Conservation (phyloP, 2,329 filamentous ascomycete species). For the Fusarium sp. region DNA sequence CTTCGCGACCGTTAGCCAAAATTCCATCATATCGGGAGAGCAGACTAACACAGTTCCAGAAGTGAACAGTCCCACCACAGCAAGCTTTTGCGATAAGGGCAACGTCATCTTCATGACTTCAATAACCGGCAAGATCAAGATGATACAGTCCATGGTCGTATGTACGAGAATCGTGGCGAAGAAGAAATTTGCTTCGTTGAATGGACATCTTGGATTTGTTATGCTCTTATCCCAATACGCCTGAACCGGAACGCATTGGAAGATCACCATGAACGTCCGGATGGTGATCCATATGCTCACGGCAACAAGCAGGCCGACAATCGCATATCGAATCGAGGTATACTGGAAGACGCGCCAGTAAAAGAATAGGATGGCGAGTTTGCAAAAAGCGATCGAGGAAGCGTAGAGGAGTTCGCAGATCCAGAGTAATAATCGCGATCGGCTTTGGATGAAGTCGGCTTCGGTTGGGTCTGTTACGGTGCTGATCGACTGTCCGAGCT, state of each 20-base stretch:
- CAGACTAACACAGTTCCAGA: constrained; percentile 19
- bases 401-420: constrained; percentile 39
- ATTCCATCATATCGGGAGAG: rapidly evolving
- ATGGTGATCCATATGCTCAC: constrained; percentile 44
- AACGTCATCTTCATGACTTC: constrained; percentile 29
- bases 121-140: constrained; percentile 16
- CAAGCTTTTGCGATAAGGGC: constrained; percentile 16
- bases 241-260: constrained; percentile 50
- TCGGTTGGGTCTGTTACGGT: background rate
- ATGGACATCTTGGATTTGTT: constrained; percentile 40
- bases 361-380: constrained; percentile 45
- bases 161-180: constrained; percentile 49
- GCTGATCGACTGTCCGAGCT: constrained; percentile 25
- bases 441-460: background rate
- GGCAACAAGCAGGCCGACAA: constrained; percentile 35
- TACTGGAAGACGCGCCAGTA: constrained; percentile 48
- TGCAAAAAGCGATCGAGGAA: constrained; percentile 43
- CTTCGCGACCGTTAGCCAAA: background rate
- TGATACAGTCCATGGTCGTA: constrained; percentile 39
- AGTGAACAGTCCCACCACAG: constrained; percentile 19
- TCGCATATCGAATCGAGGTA: constrained; percentile 44
- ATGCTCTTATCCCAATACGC: constrained; percentile 49
- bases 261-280: constrained; percentile 48
- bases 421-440: constrained; percentile 32
- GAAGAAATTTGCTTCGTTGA: constrained; percentile 49